phyloP scores from a whole-genome alignment of 768 basidiomycete genomes.

The Phallus indusiatus region DNA sequence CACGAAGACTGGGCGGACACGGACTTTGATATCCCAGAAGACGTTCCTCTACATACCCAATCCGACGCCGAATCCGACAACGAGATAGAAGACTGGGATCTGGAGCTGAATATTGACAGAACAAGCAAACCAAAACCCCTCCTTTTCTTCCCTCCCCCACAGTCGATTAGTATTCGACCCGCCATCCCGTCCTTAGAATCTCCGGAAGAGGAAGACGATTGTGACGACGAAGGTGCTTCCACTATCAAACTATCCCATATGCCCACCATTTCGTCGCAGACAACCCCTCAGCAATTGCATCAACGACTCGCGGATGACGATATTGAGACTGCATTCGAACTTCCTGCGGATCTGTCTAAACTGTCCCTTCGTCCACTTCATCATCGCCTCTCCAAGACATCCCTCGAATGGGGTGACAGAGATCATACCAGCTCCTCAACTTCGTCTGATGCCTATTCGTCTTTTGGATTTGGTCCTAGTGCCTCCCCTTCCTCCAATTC shows the following conservation, averaged over 20 bases:
- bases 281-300: conserved; percentile 21
- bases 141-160: conserved; percentile 22
- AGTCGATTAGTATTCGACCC: conserved; percentile 52
- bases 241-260: conserved; percentile 69
- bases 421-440: conserved; percentile 72
- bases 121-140: conserved; percentile 40
- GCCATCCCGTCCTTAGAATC: conserved; percentile 31
- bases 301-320: conserved; percentile 54
- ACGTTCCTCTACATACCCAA: conserved; percentile 51
- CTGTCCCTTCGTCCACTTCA: conserved; percentile 75
- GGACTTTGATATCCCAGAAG: conserved; percentile 80
- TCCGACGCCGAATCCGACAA: conserved; percentile 47
- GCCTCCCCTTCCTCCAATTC: conserved; percentile 66
- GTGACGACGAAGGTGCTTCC: conserved; percentile 74
- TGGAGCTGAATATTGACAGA: conserved; percentile 59
- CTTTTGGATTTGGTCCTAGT: conserved; percentile 59
- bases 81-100: conserved; percentile 69
- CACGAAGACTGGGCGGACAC: conserved; percentile 83
- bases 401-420: conserved; percentile 79
- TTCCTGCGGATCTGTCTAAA: conserved; percentile 72
- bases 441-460: conserved; percentile 81
- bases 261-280: conserved; percentile 23
- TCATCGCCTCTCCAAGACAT: conserved; percentile 73
- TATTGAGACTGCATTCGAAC: conserved; percentile 72
- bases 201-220: conserved; percentile 39